Conservation (phyloP, 2,329 filamentous ascomycete genomes). For the Meredithiella fracta region DNA sequence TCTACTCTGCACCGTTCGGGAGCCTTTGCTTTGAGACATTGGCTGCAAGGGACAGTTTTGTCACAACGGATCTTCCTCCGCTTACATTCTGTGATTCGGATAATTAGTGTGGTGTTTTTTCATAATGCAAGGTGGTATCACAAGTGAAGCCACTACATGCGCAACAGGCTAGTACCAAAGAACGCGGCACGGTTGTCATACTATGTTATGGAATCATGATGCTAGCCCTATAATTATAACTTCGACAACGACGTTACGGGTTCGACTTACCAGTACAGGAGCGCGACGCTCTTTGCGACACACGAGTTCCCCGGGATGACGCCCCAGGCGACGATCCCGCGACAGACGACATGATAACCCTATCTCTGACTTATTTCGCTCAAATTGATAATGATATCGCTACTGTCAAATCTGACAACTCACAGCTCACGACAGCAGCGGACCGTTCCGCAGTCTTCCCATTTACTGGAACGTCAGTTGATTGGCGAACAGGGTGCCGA, state of each 20-base stretch:
- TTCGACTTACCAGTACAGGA: slow-evolving; percentile 12
- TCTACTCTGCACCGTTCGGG: slow-evolving; percentile 11
- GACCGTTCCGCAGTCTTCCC: not conserved
- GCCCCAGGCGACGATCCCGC: slow-evolving; percentile 7
- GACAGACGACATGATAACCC: slow-evolving; percentile 1
- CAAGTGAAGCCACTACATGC: no score
- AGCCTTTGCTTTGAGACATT: slow-evolving; percentile 12
- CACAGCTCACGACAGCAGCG: not conserved
- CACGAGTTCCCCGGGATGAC: slow-evolving; percentile 1
- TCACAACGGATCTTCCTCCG: slow-evolving; percentile 14
- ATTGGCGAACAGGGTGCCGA: not conserved
- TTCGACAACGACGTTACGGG: not conserved
- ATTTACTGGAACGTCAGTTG: not conserved
- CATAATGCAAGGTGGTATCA: no score
- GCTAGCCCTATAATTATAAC: not conserved
- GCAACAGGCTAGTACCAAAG: no score
- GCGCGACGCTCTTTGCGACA: slow-evolving; percentile 13
- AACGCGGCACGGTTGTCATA: not conserved
- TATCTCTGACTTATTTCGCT: not conserved
- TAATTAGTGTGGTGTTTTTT: no score
- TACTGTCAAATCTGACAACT: not conserved
- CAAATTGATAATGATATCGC: not conserved
- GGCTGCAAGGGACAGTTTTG: slow-evolving; percentile 12
- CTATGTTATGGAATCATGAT: not conserved
- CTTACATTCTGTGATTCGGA: slow-evolving; percentile 9